Percentiles rank a stretch among this genome's conserved stretches.
Conservation (phyloP, 129 eudicot genomes). For the Lonicera japonica region DNA sequence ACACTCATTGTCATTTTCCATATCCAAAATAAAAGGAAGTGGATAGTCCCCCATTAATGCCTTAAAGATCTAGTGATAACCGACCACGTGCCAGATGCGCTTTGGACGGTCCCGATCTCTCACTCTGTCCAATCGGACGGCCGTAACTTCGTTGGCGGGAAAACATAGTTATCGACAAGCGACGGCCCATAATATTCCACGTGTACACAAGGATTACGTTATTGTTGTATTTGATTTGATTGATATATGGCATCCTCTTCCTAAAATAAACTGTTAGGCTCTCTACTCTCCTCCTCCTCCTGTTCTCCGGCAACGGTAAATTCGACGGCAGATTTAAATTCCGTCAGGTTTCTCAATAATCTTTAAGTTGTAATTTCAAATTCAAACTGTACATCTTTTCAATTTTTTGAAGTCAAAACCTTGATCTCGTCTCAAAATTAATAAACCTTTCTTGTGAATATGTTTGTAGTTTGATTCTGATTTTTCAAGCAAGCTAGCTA, state of each 20-base stretch:
- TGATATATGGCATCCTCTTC: constrained; percentile 40
- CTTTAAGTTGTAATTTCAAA: not conserved
- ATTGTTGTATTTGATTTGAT: constrained; percentile 53
- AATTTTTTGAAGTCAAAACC: no score
- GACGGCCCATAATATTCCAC: constrained; percentile 41
- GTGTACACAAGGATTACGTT: constrained; percentile 31
- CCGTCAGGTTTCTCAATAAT: not conserved
- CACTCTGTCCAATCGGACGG: constrained; percentile 36
- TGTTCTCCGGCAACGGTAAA: constrained; percentile 10
- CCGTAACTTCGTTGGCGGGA: constrained; percentile 1
- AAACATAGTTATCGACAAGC: constrained; percentile 38
- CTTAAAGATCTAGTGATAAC: not conserved
- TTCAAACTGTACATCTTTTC: no score
- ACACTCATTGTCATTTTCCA: no score
- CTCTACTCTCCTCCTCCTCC: not conserved
- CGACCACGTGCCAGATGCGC: constrained; percentile 17
- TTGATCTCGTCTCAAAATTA: no score
- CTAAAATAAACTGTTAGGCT: not conserved
- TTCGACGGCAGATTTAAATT: not conserved
- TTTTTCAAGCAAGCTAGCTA: no score
- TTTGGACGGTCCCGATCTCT: constrained; percentile 33
- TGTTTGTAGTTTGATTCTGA: no score
- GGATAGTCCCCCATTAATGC: no score
- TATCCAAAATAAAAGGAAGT: no score
- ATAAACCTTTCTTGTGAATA: no score